Evolutionary conservation across 2,329 filamentous ascomycete genomes (phyloP), one percentile per base, ranked within the genome.

Genomic region (Pseudogymnoascus sp.): DNA sequence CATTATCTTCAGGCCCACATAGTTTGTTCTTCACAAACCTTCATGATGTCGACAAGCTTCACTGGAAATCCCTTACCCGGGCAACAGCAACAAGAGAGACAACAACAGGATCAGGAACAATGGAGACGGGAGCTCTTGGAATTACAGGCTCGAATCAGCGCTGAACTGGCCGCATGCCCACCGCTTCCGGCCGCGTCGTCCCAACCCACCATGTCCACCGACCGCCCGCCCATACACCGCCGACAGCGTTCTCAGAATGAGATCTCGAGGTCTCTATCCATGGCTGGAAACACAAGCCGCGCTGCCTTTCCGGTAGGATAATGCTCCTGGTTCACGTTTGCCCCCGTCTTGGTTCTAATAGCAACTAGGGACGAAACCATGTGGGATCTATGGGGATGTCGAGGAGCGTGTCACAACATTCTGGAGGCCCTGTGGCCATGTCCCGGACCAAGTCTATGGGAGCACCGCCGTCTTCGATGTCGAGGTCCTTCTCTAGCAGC

Each of bases 21-120:
- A 59, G 50, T 35, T 59, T 33, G 50, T 44, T 18, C 23, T 31
- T 31, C 12, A 31, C 31, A 28, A 59, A 59, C 25, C 50, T 4
- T 59, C 31, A 35, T 35, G 31, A 59, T 59, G 50, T 59, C 50
- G 23, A 44, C 40, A 44, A 59, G n/a, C n/a, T 56, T n/a, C n/a
- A 56, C 47, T 33, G 28, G 31, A 23, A 59, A 59, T 59, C 25
- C 23, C 31, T n/a, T 59, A 18, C 16, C 50, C n/a, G 50, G 18
- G 40, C 40, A 44, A 44, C 40, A 44, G 5, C 18, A 44, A 5
- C 40, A 44, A 44, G 18, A 21, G 11, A 21, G 16, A 21, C 16
- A 44, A 44, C 40, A 44, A 44, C 40, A 44, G 40, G 40, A 59
- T 35, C 50, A n/a, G 31, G 50, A 31, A 31, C 50, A 31, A 14